Evolutionary conservation across 1,139 yeast species (phyloP).

Genomic region (Nakaseomyces uthaithaninus): DNA sequence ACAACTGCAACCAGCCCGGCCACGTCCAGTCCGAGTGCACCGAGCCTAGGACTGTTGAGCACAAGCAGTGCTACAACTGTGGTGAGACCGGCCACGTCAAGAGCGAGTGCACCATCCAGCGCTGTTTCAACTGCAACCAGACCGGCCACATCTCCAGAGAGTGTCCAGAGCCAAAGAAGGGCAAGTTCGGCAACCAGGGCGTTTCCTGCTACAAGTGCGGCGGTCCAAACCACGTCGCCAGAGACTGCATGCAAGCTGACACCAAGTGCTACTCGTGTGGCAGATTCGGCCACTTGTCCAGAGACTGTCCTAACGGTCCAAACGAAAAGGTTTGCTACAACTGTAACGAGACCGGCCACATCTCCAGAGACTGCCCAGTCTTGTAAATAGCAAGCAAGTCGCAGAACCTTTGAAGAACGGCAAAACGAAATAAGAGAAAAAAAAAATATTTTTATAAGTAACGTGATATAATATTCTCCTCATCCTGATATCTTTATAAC

Average conservation of each 20-base stretch:
- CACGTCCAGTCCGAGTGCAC: constrained; percentile 87
- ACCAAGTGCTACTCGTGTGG: constrained; percentile 92
- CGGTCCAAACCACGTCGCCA: constrained; percentile 88
- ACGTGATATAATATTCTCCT: neutral
- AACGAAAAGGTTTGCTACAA: constrained; percentile 65
- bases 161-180: constrained; percentile 44
- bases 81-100: constrained; percentile 73
- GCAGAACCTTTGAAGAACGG: neutral
- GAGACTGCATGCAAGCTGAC: constrained; percentile 73
- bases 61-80: constrained; percentile 82
- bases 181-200: constrained; percentile 28
- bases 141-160: constrained; percentile 77
- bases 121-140: constrained; percentile 82
- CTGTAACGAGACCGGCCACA: constrained; percentile 87
- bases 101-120: constrained; percentile 56
- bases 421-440: neutral
- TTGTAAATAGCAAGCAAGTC: constrained; percentile 8
- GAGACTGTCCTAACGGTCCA: constrained; percentile 57
- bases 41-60: constrained; percentile 72
- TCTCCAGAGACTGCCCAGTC: constrained; percentile 70
- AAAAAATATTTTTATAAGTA: neutral
- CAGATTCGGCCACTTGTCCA: constrained; percentile 78
- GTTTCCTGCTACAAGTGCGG: constrained; percentile 87
- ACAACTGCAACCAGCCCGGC: constrained; percentile 87
- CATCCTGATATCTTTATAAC: constrained; percentile 6